Percentiles rank a stretch among this genome's conserved stretches.
Evolutionary conservation across 768 basidiomycete species (phyloP).

Genomic region (Steccherinum ochraceum): DNA sequence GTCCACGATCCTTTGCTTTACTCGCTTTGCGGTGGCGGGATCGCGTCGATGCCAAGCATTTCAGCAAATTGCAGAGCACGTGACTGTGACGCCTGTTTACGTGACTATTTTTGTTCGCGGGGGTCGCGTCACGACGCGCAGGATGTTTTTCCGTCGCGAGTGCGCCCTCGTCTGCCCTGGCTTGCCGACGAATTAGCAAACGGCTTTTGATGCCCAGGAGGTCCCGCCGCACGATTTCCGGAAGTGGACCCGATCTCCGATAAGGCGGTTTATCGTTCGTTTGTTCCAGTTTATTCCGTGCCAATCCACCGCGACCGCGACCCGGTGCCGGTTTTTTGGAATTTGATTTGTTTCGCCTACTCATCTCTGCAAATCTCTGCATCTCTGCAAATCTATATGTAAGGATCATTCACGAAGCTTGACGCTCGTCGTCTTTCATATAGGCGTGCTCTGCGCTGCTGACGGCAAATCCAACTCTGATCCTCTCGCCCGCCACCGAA

Average conservation of each 20-base stretch:
- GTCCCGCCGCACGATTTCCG: not conserved
- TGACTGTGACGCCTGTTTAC: not conserved
- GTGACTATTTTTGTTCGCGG: not conserved
- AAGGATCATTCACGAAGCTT: not conserved
- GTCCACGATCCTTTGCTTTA: not conserved
- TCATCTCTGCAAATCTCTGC: not conserved
- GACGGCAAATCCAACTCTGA: conserved; percentile 12
- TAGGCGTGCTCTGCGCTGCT: conserved; percentile 9
- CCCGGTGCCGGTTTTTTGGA: not conserved
- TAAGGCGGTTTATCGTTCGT: not conserved
- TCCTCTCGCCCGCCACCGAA: conserved; percentile 20
- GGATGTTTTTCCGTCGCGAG: too few relatives aligned
- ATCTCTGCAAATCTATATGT: not conserved
- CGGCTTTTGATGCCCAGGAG: not conserved
- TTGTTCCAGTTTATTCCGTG: not conserved
- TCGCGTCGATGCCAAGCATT: not conserved
- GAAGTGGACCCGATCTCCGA: not conserved
- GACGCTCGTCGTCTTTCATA: not conserved
- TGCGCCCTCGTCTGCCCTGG: too few relatives aligned
- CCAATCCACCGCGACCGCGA: not conserved
- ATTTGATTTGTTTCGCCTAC: not conserved
- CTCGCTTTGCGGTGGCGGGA: not conserved
- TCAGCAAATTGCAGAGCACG: not conserved
- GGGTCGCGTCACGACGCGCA: too few relatives aligned
- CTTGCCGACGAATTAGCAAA: too few relatives aligned